Conservation (phyloP, 148 eudicot genomes). For the Rhododendron molle region DNA sequence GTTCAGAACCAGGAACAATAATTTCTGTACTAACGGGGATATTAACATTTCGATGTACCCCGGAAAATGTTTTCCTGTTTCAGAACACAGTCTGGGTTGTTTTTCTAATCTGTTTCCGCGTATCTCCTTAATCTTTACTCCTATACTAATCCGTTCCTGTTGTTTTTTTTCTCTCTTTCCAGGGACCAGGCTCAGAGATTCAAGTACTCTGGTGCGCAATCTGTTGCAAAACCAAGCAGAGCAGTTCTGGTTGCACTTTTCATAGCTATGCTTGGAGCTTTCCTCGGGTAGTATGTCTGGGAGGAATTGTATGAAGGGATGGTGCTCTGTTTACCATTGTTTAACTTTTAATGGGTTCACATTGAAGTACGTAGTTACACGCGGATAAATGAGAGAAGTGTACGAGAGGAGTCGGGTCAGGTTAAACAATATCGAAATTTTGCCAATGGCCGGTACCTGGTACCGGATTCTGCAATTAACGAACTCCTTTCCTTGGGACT, state of each 20-base stretch:
- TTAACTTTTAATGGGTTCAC: not conserved
- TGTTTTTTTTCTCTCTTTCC: not conserved
- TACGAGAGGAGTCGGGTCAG: not conserved
- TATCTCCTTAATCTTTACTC: not conserved
- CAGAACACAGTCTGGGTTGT: not conserved
- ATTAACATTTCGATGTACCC: not conserved
- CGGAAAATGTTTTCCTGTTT: not conserved
- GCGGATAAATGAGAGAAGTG: not conserved
- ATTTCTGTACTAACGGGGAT: not conserved
- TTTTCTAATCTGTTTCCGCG: not conserved
- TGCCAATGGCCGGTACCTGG: not conserved
- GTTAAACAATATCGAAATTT: not conserved
- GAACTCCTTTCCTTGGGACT: no score
- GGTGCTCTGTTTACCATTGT: not conserved
- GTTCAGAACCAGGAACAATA: not conserved
- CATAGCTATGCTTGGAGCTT: conserved; percentile 16
- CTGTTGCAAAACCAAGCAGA: conserved; percentile 20
- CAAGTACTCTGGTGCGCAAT: conserved; percentile 50
- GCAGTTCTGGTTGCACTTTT: conserved; percentile 24
- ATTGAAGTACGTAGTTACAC: not conserved
- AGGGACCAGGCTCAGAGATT: conserved; percentile 83
- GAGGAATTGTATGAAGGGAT: not conserved
- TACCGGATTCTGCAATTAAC: no score
- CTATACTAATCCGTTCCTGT: not conserved
- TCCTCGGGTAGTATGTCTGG: conserved; percentile 21